Evolutionary conservation across 176 grass and related monocot species (phyloP).

Genomic region (Musa troglodytarum): DNA sequence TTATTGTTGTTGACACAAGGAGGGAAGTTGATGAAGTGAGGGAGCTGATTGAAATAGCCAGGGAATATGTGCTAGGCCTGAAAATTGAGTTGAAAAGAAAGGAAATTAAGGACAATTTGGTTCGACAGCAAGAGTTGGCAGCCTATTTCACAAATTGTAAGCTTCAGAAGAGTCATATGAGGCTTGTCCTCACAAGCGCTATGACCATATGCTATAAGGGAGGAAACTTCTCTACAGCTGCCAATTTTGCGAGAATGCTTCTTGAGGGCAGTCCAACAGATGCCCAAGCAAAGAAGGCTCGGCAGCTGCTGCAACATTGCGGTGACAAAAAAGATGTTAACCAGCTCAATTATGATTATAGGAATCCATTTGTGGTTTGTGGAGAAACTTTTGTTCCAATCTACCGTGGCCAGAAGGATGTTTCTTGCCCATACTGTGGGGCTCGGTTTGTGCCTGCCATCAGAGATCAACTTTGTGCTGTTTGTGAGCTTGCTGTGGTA

Average conservation of each 20-base stretch:
- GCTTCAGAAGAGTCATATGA: constrained; percentile 71
- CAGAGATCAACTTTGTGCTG: constrained; percentile 74
- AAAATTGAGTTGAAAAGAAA: constrained; percentile 84
- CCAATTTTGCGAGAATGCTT: constrained; percentile 79
- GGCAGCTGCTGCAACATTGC: constrained; percentile 56
- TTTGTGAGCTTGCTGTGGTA: constrained; percentile 62
- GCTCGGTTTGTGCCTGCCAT: constrained; percentile 50
- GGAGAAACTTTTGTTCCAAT: constrained; percentile 72
- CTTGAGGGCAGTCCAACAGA: constrained; percentile 70
- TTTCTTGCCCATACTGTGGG: constrained; percentile 71
- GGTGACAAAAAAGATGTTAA: constrained; percentile 40
- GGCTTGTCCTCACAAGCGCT: constrained; percentile 64
- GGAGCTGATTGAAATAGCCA: constrained; percentile 83
- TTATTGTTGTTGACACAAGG: constrained; percentile 75
- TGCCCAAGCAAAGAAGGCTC: constrained; percentile 63
- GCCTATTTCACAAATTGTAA: constrained; percentile 90
- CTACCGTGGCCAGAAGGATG: constrained; percentile 89
- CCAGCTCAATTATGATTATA: constrained; percentile 76
- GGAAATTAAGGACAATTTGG: constrained; percentile 45
- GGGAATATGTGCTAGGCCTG: constrained; percentile 79
- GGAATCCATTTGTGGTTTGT: constrained; percentile 92
- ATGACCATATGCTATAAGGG: constrained; percentile 70
- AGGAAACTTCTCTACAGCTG: constrained; percentile 55
- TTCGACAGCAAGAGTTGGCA: constrained; percentile 61
- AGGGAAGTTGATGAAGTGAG: constrained; percentile 97